Conservation (phyloP, 2,329 filamentous ascomycete genomes). For the Teratosphaeria destructans region DNA sequence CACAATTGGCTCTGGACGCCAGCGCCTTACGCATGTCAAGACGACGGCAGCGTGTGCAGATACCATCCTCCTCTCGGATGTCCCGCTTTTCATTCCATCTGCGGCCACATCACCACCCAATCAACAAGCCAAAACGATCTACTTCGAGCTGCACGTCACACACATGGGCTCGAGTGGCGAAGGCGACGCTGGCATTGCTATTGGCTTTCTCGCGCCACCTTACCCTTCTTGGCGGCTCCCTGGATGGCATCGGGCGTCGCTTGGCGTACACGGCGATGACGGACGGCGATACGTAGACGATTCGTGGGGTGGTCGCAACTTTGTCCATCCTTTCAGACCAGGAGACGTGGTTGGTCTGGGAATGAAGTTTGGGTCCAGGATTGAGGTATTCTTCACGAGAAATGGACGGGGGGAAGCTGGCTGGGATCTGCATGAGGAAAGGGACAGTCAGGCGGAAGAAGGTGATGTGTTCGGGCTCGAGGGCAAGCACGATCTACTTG, state of each 20-base stretch:
- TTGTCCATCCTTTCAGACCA: slow-evolving; percentile 51
- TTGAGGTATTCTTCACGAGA: slow-evolving; percentile 60
- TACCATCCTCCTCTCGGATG: slow-evolving; percentile 53
- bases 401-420: slow-evolving; percentile 49
- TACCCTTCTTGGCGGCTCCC: slow-evolving; percentile 70
- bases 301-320: slow-evolving; percentile 59
- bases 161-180: slow-evolving; percentile 28
- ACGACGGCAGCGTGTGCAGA: slow-evolving; percentile 41
- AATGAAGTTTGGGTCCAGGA: slow-evolving; percentile 49
- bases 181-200: slow-evolving; percentile 47
- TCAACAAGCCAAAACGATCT: slow-evolving; percentile 44
- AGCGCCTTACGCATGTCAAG: slow-evolving; percentile 40
- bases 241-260: slow-evolving; percentile 66
- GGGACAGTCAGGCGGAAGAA: slow-evolving; percentile 51
- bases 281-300: slow-evolving; percentile 69
- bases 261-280: slow-evolving; percentile 73
- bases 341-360: slow-evolving; percentile 63
- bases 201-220: slow-evolving; percentile 63
- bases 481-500: slow-evolving; percentile 56
- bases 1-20: slow-evolving; percentile 34
- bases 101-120: not conserved
- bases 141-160: slow-evolving; percentile 59
- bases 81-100: slow-evolving; percentile 56
- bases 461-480: slow-evolving; percentile 55
- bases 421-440: slow-evolving; percentile 69